phyloP scores from a whole-genome alignment of 1,139 yeast species.

The Kodamaea fungicola region DNA sequence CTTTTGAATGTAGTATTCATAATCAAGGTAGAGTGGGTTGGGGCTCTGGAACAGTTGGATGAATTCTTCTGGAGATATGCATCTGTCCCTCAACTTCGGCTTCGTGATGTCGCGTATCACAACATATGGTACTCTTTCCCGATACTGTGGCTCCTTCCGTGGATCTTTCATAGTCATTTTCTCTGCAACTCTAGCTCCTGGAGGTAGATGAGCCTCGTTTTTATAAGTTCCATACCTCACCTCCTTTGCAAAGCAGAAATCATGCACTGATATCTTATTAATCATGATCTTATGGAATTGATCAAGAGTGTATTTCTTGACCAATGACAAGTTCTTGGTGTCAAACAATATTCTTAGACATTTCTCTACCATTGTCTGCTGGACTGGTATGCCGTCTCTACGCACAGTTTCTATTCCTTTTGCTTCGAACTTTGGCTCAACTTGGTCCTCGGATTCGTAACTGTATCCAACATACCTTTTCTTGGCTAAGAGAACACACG shows the following conservation, averaged over 20 bases:
- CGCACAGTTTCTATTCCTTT: conserved; percentile 94
- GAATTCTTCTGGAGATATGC: conserved; percentile 74
- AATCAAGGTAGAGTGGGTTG: conserved; percentile 54
- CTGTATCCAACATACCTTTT: conserved; percentile 86
- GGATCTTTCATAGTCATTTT: conserved; percentile 61
- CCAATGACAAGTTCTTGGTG: conserved; percentile 63
- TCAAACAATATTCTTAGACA: conserved; percentile 67
- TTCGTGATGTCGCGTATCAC: conserved; percentile 68
- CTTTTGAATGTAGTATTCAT: conserved; percentile 79
- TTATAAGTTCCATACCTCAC: conserved; percentile 83
- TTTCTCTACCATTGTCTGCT: conserved; percentile 75
- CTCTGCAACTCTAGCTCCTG: conserved; percentile 82
- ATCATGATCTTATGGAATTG: conserved; percentile 65
- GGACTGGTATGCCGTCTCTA: conserved; percentile 93
- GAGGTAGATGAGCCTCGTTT: conserved; percentile 69
- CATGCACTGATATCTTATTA: conserved; percentile 66
- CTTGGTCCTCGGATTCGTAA: conserved; percentile 58
- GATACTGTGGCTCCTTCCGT: conserved; percentile 79
- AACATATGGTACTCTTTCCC: conserved; percentile 84
- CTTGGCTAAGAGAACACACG: conserved; percentile 77
- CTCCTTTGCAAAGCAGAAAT: conserved; percentile 89
- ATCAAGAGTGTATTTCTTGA: conserved; percentile 59
- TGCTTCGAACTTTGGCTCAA: conserved; percentile 75
- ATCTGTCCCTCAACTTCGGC: conserved; percentile 69
- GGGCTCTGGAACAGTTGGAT: conserved; percentile 34